These are phyloP conservation scores for Teratosphaeria destructans DNA, from an alignment of 2,329 filamentous ascomycete species.

Conservation along the genomic window DNA sequence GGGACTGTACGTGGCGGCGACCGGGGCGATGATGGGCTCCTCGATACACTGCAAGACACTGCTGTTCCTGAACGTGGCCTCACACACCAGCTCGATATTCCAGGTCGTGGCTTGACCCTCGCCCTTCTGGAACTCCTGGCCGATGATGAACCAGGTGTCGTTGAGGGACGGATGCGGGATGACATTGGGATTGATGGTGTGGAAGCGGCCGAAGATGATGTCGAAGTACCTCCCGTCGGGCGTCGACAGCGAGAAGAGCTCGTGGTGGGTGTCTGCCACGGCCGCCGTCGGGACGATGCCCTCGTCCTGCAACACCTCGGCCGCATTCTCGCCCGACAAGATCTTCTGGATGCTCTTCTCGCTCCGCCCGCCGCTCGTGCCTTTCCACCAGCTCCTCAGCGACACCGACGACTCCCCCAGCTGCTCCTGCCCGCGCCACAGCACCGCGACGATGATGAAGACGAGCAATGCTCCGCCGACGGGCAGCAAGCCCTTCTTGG, in stretches of 20 bases:
- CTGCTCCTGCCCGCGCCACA: background rate
- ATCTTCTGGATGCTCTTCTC: background rate
- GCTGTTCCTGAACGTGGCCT: conserved; percentile 37
- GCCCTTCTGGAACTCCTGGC: conserved; percentile 16
- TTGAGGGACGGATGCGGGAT: conserved; percentile 43
- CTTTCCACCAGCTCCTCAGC: background rate
- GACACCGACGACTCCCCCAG: background rate
- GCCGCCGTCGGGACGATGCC: background rate
- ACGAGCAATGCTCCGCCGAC: background rate
- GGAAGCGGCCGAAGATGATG: conserved; percentile 36
- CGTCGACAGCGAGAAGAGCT: conserved; percentile 40
- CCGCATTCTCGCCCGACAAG: background rate
- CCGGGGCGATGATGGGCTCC: conserved; percentile 34
- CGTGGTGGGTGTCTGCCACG: conserved; percentile 3
- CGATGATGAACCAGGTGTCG: conserved; percentile 42
- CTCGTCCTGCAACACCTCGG: background rate
- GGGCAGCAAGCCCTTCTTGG: conserved; percentile 2
- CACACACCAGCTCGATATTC: conserved; percentile 33
- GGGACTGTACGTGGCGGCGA: conserved; percentile 35
- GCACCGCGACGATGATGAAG: background rate
- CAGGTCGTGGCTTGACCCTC: background rate
- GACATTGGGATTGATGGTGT: conserved; percentile 46
- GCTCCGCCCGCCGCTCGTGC: background rate
- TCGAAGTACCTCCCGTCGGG: conserved; percentile 38
- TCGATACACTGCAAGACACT: conserved; percentile 34